These are phyloP conservation scores for Dentipellis sp. DNA, from an alignment of 768 basidiomycete species.

Conservation along the genomic window DNA sequence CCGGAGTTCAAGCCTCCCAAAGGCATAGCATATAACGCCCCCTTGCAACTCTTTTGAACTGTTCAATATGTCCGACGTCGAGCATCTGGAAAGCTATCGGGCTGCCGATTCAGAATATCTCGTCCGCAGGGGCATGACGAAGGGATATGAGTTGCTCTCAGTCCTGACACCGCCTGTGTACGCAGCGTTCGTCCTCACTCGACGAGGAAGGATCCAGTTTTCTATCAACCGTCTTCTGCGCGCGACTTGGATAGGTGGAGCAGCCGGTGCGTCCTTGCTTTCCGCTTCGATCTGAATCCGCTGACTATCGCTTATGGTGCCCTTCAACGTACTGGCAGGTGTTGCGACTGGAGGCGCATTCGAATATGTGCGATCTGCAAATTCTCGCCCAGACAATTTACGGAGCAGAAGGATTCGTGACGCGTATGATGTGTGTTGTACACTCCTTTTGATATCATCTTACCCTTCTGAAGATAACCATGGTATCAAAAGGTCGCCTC, in stretches of 20 bases:
- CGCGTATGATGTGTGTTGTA: conserved; percentile 46
- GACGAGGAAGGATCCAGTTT: conserved; percentile 46
- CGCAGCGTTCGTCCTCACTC: conserved; percentile 38
- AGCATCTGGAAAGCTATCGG: too few species aligned
- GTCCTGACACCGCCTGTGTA: conserved; percentile 56
- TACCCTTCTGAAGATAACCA: neutral
- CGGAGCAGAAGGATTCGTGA: conserved; percentile 39
- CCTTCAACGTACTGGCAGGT: conserved; percentile 25
- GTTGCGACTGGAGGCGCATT: conserved; percentile 41
- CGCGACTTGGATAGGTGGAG: conserved; percentile 68
- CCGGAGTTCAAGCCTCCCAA: too few species aligned
- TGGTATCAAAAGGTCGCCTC: conserved; percentile 36
- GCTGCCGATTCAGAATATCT: conserved; percentile 56
- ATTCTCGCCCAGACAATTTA: conserved; percentile 40
- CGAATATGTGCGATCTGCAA: conserved; percentile 51
- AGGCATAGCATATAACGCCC: too few species aligned
- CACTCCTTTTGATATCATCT: too few species aligned
- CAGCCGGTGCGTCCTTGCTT: conserved; percentile 34
- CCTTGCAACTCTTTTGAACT: too few species aligned
- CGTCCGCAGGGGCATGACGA: conserved; percentile 52
- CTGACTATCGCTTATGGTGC: neutral
- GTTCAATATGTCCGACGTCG: too few species aligned
- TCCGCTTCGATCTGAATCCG: neutral
- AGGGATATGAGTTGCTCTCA: conserved; percentile 62
- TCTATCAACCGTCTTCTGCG: conserved; percentile 55